These are phyloP conservation scores for Scytalidium sp. DNA, from an alignment of 2,329 filamentous ascomycete species.

Conservation along the genomic window DNA sequence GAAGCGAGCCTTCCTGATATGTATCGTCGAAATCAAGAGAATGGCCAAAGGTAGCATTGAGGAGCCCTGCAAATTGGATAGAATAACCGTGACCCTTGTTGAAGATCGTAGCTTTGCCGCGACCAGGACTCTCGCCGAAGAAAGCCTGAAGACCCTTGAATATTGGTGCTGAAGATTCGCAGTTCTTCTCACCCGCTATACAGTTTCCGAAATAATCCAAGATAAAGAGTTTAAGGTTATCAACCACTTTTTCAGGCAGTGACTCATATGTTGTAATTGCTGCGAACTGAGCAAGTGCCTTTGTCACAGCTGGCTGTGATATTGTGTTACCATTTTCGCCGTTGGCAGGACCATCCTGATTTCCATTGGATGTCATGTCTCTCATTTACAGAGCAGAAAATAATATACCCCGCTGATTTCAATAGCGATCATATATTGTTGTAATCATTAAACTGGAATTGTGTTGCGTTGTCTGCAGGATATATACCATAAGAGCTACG, in stretches of 20 bases:
- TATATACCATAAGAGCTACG: no score
- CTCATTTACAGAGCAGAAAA: no score
- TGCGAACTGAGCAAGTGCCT: neutral
- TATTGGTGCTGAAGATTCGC: neutral
- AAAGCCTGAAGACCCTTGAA: conserved; percentile 31
- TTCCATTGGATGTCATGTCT: no score
- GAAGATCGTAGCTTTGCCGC: conserved; percentile 30
- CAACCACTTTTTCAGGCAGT: conserved; percentile 18
- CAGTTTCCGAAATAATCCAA: neutral
- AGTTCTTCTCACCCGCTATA: neutral
- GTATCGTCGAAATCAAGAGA: conserved; percentile 44
- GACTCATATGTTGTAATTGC: conserved; percentile 23
- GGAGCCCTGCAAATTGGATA: conserved; percentile 35
- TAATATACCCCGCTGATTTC: no score
- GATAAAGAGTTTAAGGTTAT: conserved; percentile 15
- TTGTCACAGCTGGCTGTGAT: neutral
- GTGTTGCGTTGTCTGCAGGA: no score
- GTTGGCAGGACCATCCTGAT: no score
- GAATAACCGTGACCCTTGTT: conserved; percentile 29
- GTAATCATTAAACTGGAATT: no score
- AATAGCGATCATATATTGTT: no score
- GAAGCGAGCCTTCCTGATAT: conserved; percentile 36
- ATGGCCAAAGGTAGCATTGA: conserved; percentile 40
- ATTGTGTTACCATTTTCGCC: no score
- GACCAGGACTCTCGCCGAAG: conserved; percentile 6